Percentiles rank a stretch among this genome's conserved stretches.
These are phyloP conservation scores for Penicillium capsulatum DNA, from an alignment of 2,329 filamentous ascomycete genomes.

Conservation along the genomic window DNA sequence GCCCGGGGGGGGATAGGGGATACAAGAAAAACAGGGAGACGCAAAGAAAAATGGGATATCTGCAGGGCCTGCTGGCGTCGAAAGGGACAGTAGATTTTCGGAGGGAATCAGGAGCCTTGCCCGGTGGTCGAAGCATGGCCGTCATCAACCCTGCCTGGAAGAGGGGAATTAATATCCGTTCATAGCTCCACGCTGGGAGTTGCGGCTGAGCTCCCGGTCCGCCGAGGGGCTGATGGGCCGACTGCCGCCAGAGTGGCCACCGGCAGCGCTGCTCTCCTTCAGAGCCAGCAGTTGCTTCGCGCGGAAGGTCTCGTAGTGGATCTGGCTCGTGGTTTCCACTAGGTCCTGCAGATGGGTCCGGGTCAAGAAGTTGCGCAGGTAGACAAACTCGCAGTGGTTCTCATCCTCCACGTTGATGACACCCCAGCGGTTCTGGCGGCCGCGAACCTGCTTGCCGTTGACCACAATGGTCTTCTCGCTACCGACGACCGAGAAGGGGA, in stretches of 20 bases:
- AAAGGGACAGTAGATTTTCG: conserved; percentile 27
- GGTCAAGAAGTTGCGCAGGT: conserved; percentile 96
- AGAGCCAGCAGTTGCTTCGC: conserved; percentile 96
- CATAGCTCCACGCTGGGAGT: conserved; percentile 96
- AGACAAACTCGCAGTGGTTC: conserved; percentile 99
- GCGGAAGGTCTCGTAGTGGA: conserved; percentile 99
- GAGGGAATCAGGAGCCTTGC: conserved; percentile 17
- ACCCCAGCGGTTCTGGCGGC: conserved; percentile 98
- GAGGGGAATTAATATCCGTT: conserved; percentile 76
- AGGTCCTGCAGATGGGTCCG: conserved; percentile 97
- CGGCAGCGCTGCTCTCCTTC: conserved; percentile 94
- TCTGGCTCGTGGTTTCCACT: conserved; percentile 98
- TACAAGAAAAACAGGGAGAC: conserved; percentile 19
- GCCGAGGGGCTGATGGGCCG: conserved; percentile 93
- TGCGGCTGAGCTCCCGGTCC: conserved; percentile 92
- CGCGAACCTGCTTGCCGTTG: conserved; percentile 93
- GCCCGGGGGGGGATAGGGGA: conserved; percentile 10
- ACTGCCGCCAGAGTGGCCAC: conserved; percentile 63
- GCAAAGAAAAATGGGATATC: conserved; percentile 37
- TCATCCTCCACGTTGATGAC: conserved; percentile 99
- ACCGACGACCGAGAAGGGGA: conserved; percentile 95
- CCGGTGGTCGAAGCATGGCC: conserved; percentile 13
- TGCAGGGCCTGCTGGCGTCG: conserved; percentile 34
- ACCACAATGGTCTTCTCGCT: conserved; percentile 98
- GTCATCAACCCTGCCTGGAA: conserved; percentile 10